These are phyloP conservation scores for Collybia sp. DNA, from an alignment of 768 basidiomycete genomes.

Conservation along the genomic window DNA sequence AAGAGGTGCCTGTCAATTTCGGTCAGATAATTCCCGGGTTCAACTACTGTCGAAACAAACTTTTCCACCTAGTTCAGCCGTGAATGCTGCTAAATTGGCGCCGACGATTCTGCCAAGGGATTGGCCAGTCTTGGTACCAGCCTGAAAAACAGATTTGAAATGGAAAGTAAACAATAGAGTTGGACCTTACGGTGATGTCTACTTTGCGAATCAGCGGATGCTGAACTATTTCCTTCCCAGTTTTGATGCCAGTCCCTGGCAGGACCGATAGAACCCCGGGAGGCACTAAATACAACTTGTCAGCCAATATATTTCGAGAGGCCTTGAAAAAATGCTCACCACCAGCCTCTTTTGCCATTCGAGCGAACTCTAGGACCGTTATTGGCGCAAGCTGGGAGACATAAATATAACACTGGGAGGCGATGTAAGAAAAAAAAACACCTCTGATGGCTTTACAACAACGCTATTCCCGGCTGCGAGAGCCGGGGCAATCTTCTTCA, in stretches of 20 bases:
- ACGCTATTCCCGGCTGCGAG: slow-evolving; percentile 83
- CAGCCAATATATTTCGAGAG: neutral
- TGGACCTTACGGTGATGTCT: slow-evolving; percentile 66
- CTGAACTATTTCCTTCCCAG: slow-evolving; percentile 61
- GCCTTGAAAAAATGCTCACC: slow-evolving; percentile 27
- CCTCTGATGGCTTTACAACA: slow-evolving; percentile 81
- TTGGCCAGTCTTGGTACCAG: slow-evolving; percentile 77
- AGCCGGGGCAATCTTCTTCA: slow-evolving; percentile 87
- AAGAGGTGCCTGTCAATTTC: slow-evolving; percentile 59
- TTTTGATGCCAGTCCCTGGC: slow-evolving; percentile 63
- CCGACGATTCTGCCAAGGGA: slow-evolving; percentile 70
- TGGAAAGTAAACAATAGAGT: neutral
- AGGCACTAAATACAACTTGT: slow-evolving; percentile 49
- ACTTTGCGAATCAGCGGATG: slow-evolving; percentile 73
- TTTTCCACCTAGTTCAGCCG: slow-evolving; percentile 87
- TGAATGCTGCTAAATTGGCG: slow-evolving; percentile 66
- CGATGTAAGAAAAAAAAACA: slow-evolving; percentile 14
- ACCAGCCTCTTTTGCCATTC: slow-evolving; percentile 61
- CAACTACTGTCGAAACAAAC: slow-evolving; percentile 23
- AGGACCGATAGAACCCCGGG: slow-evolving; percentile 68
- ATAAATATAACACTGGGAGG: slow-evolving; percentile 1
- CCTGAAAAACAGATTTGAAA: slow-evolving; percentile 32
- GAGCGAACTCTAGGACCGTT: slow-evolving; percentile 72
- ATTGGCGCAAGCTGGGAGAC: slow-evolving; percentile 63
- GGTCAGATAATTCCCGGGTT: neutral